Conservation (phyloP, 441 rosid genomes). For the Heliophila coronopifolia region DNA sequence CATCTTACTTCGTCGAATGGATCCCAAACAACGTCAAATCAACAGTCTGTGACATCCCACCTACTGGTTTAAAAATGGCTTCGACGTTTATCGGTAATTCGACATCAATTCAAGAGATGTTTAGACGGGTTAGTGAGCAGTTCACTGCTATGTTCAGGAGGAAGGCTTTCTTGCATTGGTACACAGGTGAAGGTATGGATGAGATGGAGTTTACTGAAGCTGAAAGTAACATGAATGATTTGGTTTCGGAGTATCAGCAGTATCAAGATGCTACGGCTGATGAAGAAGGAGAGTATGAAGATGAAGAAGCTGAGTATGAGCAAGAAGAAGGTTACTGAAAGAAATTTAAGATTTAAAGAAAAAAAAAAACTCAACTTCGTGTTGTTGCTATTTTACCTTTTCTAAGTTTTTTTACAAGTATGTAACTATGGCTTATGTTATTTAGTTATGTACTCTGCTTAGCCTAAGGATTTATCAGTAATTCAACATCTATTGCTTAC, state of each 20-base stretch:
- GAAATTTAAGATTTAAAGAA: too few relatives aligned
- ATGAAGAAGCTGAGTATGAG: slow-evolving; percentile 39
- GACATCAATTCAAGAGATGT: slow-evolving; percentile 74
- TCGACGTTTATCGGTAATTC: slow-evolving; percentile 75
- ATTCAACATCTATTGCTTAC: slow-evolving; percentile 15
- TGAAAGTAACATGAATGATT: slow-evolving; percentile 71
- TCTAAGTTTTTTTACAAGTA: slow-evolving; percentile 16
- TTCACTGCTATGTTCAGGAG: slow-evolving; percentile 79
- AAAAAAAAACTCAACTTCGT: slow-evolving; percentile 27
- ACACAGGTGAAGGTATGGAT: slow-evolving; percentile 72
- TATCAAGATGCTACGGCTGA: slow-evolving; percentile 80
- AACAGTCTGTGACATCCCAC: slow-evolving; percentile 73
- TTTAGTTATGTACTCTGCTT: slow-evolving; percentile 17
- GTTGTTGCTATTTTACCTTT: slow-evolving; percentile 44
- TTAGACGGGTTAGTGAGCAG: slow-evolving; percentile 74
- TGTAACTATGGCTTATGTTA: slow-evolving; percentile 18
- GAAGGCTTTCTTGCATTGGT: slow-evolving; percentile 85
- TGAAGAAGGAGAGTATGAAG: slow-evolving; percentile 63
- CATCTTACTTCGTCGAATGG: slow-evolving; percentile 81
- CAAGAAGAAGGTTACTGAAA: slow-evolving; percentile 35
- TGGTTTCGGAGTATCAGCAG: slow-evolving; percentile 73
- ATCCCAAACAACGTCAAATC: slow-evolving; percentile 77
- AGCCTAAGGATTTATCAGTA: slow-evolving; percentile 17
- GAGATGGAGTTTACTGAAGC: slow-evolving; percentile 79
- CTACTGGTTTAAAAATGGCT: slow-evolving; percentile 71